phyloP scores from a whole-genome alignment of 495 filamentous ascomycete genomes.

The Sphaerosporella brunnea region DNA sequence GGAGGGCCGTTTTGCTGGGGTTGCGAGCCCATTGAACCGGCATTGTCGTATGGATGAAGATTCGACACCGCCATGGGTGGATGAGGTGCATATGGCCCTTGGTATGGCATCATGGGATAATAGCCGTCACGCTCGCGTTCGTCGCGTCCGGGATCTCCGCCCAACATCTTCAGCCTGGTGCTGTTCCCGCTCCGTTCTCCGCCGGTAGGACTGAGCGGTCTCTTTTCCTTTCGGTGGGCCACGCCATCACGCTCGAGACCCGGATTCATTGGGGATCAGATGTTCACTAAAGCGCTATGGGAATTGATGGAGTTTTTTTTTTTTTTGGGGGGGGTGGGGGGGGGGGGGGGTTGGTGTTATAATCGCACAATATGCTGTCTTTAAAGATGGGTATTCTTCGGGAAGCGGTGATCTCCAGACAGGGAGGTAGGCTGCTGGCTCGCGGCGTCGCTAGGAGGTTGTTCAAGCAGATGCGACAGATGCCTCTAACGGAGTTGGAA shows the following conservation, averaged over 20 bases:
- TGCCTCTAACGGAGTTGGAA: neutral
- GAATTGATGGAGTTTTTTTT: neutral
- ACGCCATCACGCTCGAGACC: neutral
- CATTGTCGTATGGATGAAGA: slow-evolving; percentile 1
- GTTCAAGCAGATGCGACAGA: neutral
- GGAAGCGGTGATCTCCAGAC: neutral
- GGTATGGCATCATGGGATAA: neutral
- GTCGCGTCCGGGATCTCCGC: neutral
- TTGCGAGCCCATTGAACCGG: neutral
- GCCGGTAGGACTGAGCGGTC: neutral
- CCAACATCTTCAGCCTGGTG: neutral
- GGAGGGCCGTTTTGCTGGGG: neutral
- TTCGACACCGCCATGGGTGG: neutral
- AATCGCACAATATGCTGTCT: neutral
- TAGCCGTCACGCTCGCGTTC: neutral
- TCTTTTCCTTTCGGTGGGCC: neutral
- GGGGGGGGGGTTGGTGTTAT: neutral
- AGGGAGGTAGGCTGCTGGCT: neutral
- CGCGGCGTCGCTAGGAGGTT: neutral
- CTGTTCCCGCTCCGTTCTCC: neutral
- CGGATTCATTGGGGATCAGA: neutral
- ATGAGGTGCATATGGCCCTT: neutral
- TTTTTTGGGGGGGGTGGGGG: neutral
- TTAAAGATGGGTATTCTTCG: neutral
- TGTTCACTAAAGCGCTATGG: neutral